Evolutionary conservation across 805 yeast genomes (phyloP).

Genomic region (Saturnispora silvae): DNA sequence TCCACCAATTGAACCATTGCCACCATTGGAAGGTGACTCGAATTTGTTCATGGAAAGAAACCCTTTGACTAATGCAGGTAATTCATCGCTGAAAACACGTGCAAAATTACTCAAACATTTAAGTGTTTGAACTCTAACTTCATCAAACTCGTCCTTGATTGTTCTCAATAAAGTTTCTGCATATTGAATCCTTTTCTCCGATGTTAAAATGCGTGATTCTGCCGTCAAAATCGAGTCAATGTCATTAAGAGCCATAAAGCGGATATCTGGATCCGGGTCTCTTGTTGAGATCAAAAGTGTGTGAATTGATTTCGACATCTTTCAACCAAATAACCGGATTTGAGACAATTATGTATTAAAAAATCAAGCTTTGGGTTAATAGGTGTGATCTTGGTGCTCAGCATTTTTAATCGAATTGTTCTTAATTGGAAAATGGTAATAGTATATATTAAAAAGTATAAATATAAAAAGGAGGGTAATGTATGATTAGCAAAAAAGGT

Average conservation of each 20-base stretch:
- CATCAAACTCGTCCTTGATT: constrained; percentile 53
- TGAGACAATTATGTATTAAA: not conserved
- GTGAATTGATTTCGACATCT: constrained; percentile 20
- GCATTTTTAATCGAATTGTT: too few relatives aligned
- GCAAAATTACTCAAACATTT: constrained; percentile 34
- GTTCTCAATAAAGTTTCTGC: constrained; percentile 20
- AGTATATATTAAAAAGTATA: not conserved
- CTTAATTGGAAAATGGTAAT: not conserved
- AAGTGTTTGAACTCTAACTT: constrained; percentile 67
- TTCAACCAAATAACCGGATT: not conserved
- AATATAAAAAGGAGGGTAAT: not conserved
- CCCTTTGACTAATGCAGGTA: constrained; percentile 25
- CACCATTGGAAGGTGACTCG: constrained; percentile 19
- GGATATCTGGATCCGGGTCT: constrained; percentile 68
- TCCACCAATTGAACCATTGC: too few relatives aligned
- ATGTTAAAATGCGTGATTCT: constrained; percentile 26
- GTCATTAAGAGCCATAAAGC: constrained; percentile 81
- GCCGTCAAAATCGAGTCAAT: constrained; percentile 34
- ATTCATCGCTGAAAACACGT: constrained; percentile 17
- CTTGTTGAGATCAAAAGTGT: constrained; percentile 34
- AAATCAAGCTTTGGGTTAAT: not conserved
- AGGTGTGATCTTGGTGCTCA: too few relatives aligned
- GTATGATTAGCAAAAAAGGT: not conserved
- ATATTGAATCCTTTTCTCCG: constrained; percentile 25
- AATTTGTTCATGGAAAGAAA: constrained; percentile 21